These are phyloP conservation scores for Moelleriella libera DNA, from an alignment of 2,329 filamentous ascomycete species.

Conservation along the genomic window DNA sequence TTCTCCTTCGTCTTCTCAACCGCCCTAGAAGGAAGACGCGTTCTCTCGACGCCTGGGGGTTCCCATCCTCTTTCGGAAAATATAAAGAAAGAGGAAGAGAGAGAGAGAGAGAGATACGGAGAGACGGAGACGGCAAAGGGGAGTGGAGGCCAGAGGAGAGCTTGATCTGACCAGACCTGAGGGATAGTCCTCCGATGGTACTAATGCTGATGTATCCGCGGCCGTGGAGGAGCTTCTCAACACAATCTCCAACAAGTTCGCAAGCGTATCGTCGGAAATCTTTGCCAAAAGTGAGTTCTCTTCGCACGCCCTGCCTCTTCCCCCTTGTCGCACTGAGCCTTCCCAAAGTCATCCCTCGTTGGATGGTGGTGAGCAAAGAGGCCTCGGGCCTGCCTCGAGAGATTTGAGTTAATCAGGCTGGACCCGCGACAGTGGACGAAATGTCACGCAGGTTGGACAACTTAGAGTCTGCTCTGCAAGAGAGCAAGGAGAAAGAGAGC, in stretches of 20 bases:
- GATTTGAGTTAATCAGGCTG: too few relatives aligned
- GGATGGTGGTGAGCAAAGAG: too few relatives aligned
- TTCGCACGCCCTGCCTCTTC: neutral
- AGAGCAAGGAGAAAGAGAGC: slow-evolving; percentile 32
- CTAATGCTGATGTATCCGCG: slow-evolving; percentile 52
- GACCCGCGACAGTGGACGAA: slow-evolving; percentile 59
- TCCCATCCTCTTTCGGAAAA: too few relatives aligned
- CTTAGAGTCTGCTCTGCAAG: slow-evolving; percentile 59
- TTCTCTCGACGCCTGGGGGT: too few relatives aligned
- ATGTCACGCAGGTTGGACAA: slow-evolving; percentile 80
- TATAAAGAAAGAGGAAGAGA: too few relatives aligned
- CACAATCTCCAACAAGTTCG: slow-evolving; percentile 74
- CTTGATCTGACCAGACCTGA: neutral
- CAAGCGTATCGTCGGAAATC: slow-evolving; percentile 70
- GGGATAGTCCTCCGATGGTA: slow-evolving; percentile 23
- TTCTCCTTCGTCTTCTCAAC: too few relatives aligned
- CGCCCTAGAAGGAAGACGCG: too few relatives aligned
- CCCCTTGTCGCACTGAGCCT: neutral
- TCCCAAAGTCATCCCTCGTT: too few relatives aligned
- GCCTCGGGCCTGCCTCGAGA: neutral
- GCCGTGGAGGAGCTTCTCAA: slow-evolving; percentile 82
- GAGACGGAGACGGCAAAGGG: too few relatives aligned
- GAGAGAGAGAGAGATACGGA: too few relatives aligned
- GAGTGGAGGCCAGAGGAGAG: neutral
- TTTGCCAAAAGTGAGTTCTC: slow-evolving; percentile 64